Evolutionary conservation across 2,329 filamentous ascomycete genomes (phyloP), one percentile per base, ranked within the genome.

Genomic region (Hysterium pulicare): DNA sequence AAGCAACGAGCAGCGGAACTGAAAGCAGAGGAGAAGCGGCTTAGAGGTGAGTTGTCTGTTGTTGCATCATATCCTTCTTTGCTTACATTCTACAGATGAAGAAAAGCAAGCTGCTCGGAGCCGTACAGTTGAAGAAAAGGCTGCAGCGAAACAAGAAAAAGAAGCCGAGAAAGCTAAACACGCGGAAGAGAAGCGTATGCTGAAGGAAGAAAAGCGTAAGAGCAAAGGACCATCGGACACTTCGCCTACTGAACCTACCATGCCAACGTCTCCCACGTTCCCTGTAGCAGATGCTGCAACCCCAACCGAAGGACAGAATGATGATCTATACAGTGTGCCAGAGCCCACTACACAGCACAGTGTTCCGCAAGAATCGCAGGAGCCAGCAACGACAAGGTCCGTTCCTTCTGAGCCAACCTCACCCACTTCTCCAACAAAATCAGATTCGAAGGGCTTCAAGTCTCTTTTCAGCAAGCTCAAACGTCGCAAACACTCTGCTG

Each of bases 191-290:
- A 81, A 77, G 55, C 71, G 58, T 2, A 16, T 62, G 8, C 47
- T 46, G n/a, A 66, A 77, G 47, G 73, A 76, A 42, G 75, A 81
- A 41, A 81, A 78, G 58, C 75, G 73, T 19, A 80, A 71, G 42
- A 71, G 71, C 1, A 67, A 62, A 40, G 66, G 71, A 33, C 52
- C 57, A 22, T 55, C 60, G 35, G 51, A 48, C 40, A 5, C 40
- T 33, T 32, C 31, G 16, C 47, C 40, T 36, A 33, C 31, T 40
- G 44, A 47, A 24, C 34, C 41, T 24, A 42, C 32, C 37, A 45
- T 35, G 31, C 24, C 15, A 22, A 43, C 24, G n/a, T 24, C 33
- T 15, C 20, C 31, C 13, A 28, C 40, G 21, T 9, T 32, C 28
- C 31, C 32, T 9, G 38, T 16, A 40, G 24, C 37, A 32, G 37